These are phyloP conservation scores for Fraxinus dipetala DNA, from an alignment of 305 asterid genomes.

Conservation along the genomic window DNA sequence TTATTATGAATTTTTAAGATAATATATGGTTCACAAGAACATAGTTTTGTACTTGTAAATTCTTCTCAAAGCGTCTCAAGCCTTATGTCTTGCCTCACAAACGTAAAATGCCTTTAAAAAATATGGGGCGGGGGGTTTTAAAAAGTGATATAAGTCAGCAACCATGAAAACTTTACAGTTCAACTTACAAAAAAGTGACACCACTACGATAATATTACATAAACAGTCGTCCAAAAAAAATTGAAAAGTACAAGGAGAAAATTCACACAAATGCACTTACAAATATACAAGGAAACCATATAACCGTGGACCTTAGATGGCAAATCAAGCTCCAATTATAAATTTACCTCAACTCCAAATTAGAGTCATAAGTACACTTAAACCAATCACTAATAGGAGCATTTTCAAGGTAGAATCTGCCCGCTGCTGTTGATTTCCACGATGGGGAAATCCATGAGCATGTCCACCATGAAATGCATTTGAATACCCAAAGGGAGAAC, in stretches of 20 bases:
- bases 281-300: conserved; percentile 13
- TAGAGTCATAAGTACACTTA: conserved; percentile 45
- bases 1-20: too few relatives aligned
- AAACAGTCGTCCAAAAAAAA: neutral
- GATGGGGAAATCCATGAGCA: conserved; percentile 34
- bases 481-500: conserved; percentile 42
- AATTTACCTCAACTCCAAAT: conserved; percentile 42
- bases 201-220: neutral
- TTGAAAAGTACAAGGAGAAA: neutral
- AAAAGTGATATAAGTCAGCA: neutral
- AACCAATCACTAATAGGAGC: conserved; percentile 44
- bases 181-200: neutral
- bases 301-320: neutral
- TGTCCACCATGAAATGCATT: conserved; percentile 45
- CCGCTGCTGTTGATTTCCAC: conserved; percentile 48
- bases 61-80: neutral
- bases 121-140: neutral
- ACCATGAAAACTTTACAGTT: neutral
- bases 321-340: neutral
- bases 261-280: neutral
- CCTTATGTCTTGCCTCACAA: neutral
- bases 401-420: conserved; percentile 50
- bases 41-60: neutral
- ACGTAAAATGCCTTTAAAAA: neutral
- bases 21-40: neutral